These are phyloP conservation scores for Amniculicola lignicola DNA, from an alignment of 495 filamentous ascomycete genomes.

Conservation along the genomic window DNA sequence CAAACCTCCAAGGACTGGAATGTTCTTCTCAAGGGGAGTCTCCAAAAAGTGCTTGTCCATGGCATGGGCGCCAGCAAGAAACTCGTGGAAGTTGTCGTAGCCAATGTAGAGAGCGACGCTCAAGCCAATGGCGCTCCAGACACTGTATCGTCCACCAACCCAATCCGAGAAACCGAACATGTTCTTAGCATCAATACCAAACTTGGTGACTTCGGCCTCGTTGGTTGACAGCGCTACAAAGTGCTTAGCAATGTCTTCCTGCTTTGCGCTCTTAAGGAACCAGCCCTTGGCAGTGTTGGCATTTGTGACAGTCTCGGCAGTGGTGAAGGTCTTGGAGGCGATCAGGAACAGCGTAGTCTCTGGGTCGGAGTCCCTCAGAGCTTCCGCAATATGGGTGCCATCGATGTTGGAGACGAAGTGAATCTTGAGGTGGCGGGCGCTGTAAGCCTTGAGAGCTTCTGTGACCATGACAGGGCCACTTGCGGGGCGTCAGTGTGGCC, in stretches of 20 bases:
- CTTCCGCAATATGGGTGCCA: constrained; percentile 95
- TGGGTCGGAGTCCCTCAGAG: constrained; percentile 79
- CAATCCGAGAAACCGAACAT: constrained; percentile 99
- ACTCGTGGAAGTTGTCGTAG: constrained; percentile 95
- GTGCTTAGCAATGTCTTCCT: constrained; percentile 87
- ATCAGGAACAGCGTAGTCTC: constrained; percentile 97
- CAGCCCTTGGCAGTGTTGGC: constrained; percentile 94
- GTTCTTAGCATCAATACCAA: constrained; percentile 95
- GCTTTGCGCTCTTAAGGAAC: constrained; percentile 87
- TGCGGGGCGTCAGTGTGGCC: constrained; percentile 11
- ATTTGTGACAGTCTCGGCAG: constrained; percentile 94
- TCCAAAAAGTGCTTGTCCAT: constrained; percentile 98
- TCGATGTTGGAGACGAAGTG: constrained; percentile 99
- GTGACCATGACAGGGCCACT: constrained; percentile 98
- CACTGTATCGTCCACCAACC: constrained; percentile 96
- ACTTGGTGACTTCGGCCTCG: constrained; percentile 90
- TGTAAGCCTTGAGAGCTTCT: constrained; percentile 93
- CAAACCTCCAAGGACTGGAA: constrained; percentile 86
- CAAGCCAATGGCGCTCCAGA: constrained; percentile 97
- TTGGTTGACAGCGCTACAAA: constrained; percentile 98
- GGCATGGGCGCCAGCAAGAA: constrained; percentile 89
- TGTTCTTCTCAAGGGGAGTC: constrained; percentile 89
- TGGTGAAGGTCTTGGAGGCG: constrained; percentile 99
- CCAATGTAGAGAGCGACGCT: constrained; percentile 93
- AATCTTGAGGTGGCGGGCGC: constrained; percentile 74